Percentiles rank a stretch among this genome's conserved stretches.
Evolutionary conservation across 768 basidiomycete species (phyloP).

Genomic region (Boletus sp.): DNA sequence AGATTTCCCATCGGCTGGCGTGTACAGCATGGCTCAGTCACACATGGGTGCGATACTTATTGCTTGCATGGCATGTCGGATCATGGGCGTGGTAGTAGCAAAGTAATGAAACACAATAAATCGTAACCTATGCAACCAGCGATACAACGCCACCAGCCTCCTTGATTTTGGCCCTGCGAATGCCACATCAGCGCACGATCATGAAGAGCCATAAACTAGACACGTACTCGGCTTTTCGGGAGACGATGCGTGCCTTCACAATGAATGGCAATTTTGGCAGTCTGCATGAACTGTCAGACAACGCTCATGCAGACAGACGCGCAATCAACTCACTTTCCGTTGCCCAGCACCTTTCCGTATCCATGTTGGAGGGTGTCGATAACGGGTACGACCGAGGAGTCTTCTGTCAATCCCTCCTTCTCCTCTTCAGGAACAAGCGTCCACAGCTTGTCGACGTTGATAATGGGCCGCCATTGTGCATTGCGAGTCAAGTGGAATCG

Average conservation of each 20-base stretch:
- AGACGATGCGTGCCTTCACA: slow-evolving; percentile 97
- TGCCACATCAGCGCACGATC: slow-evolving; percentile 19
- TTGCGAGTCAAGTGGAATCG: slow-evolving; percentile 95
- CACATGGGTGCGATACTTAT: neutral
- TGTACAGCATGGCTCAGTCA: neutral
- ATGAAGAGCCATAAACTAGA: slow-evolving; percentile 1
- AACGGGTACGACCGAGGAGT: slow-evolving; percentile 87
- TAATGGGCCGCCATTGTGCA: slow-evolving; percentile 86
- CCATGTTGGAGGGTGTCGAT: slow-evolving; percentile 84
- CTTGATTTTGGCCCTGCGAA: slow-evolving; percentile 73
- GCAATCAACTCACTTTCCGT: slow-evolving; percentile 66
- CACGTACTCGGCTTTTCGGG: slow-evolving; percentile 75
- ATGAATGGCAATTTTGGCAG: slow-evolving; percentile 93
- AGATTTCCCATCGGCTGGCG: neutral
- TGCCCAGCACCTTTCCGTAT: slow-evolving; percentile 94
- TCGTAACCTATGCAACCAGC: slow-evolving; percentile 71
- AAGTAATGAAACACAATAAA: slow-evolving; percentile 24
- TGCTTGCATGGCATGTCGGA: no score
- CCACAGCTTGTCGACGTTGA: slow-evolving; percentile 99
- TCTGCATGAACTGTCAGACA: slow-evolving; percentile 35
- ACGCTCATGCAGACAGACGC: neutral
- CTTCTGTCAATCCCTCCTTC: slow-evolving; percentile 71
- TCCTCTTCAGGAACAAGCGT: slow-evolving; percentile 82
- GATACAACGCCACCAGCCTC: slow-evolving; percentile 93
- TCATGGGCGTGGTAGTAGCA: neutral